Evolutionary conservation across 441 rosid species (phyloP).

Genomic region (Erodium moschatum): DNA sequence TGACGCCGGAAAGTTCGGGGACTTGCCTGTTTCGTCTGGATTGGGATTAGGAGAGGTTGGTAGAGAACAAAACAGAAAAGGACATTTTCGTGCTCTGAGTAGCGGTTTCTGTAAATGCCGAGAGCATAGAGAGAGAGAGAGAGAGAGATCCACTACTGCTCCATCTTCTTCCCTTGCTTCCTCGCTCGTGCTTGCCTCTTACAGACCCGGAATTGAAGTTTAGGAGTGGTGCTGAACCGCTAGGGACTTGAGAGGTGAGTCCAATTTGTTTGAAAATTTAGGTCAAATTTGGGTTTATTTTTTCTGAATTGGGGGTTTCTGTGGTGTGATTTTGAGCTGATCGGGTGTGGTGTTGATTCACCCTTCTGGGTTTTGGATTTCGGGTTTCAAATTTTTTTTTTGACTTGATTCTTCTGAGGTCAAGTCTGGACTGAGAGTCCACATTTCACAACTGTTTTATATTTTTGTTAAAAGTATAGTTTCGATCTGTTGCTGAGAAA

Average conservation of each 20-base stretch:
- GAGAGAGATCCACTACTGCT: too few relatives aligned
- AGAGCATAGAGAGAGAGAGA: background rate
- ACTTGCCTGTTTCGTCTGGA: background rate
- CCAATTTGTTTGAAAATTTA: background rate
- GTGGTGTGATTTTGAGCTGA: background rate
- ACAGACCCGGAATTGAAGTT: background rate
- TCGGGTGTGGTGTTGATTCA: background rate
- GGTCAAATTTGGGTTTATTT: background rate
- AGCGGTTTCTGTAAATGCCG: background rate
- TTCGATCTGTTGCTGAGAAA: constrained; percentile 4
- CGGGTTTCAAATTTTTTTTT: background rate
- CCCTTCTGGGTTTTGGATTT: background rate
- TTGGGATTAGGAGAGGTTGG: background rate
- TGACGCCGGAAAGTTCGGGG: background rate
- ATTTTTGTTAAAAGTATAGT: too few relatives aligned
- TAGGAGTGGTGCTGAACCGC: background rate
- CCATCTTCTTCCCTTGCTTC: background rate
- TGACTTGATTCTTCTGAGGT: background rate
- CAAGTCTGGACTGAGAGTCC: too few relatives aligned
- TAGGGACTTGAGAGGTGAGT: background rate
- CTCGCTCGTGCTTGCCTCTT: background rate
- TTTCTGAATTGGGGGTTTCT: background rate
- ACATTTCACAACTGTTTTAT: too few relatives aligned
- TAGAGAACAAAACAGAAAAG: too few relatives aligned
- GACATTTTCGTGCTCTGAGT: background rate